Evolutionary conservation across 2,329 filamentous ascomycete genomes (phyloP).

Genomic region (Ilyonectria sp.): DNA sequence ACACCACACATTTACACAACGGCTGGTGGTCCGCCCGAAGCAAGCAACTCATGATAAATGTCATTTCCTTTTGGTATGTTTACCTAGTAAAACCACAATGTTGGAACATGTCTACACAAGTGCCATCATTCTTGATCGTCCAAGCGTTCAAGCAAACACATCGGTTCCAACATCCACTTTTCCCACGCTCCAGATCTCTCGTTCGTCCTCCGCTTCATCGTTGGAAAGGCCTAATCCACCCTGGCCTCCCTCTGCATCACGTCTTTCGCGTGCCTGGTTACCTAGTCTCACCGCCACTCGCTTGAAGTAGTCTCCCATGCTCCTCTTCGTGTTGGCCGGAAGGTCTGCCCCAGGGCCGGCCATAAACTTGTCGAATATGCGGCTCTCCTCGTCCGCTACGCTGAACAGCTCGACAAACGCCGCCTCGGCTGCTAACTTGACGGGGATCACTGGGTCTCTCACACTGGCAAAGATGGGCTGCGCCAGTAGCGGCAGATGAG

Average conservation of each 20-base stretch:
- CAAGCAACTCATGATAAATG: neutral
- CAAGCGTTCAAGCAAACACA: slow-evolving; percentile 36
- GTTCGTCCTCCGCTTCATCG: slow-evolving; percentile 95
- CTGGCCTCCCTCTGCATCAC: slow-evolving; percentile 90
- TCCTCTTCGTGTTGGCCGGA: slow-evolving; percentile 82
- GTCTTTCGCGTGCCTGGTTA: slow-evolving; percentile 89
- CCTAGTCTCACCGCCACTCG: slow-evolving; percentile 88
- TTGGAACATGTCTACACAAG: neutral
- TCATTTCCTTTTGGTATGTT: neutral
- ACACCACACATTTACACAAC: neutral
- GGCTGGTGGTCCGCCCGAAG: neutral
- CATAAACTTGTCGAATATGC: slow-evolving; percentile 94
- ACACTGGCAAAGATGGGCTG: slow-evolving; percentile 91
- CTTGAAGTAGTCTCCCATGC: slow-evolving; percentile 98
- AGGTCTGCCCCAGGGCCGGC: slow-evolving; percentile 76
- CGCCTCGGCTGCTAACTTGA: slow-evolving; percentile 95
- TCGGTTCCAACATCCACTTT: slow-evolving; percentile 75
- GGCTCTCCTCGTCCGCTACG: slow-evolving; percentile 88
- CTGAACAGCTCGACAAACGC: slow-evolving; percentile 93
- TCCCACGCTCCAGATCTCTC: slow-evolving; percentile 95
- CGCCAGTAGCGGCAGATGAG: slow-evolving; percentile 85
- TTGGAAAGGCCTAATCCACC: slow-evolving; percentile 89
- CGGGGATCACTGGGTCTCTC: slow-evolving; percentile 91
- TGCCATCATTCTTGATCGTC: neutral
- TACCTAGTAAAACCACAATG: neutral